Conservation (phyloP, 495 filamentous ascomycete species). For the Xylaria flabelliformis region DNA sequence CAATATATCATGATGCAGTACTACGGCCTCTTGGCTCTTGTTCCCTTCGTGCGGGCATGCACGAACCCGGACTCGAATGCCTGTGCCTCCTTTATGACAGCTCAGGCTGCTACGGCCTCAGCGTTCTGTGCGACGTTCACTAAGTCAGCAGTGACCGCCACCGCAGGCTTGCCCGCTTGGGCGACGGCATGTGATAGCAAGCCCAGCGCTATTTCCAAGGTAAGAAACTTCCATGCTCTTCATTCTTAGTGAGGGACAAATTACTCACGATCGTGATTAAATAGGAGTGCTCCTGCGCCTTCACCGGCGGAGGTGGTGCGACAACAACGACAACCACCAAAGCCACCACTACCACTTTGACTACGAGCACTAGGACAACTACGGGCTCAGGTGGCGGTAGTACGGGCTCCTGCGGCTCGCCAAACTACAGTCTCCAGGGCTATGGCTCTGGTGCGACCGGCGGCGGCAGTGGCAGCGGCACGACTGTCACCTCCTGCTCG, state of each 20-base stretch:
- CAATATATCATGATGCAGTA: conserved; percentile 5
- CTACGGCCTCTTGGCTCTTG: conserved; percentile 26
- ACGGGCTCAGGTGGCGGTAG: conserved; percentile 21
- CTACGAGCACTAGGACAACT: conserved; percentile 17
- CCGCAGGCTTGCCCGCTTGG: conserved; percentile 23
- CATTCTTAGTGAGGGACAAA: neutral
- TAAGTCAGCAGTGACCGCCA: conserved; percentile 25
- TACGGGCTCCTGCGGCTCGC: conserved; percentile 17
- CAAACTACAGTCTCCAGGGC: conserved; percentile 30
- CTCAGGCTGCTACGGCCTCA: conserved; percentile 25
- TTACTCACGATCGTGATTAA: neutral
- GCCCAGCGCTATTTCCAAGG: conserved; percentile 25
- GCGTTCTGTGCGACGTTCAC: conserved; percentile 30
- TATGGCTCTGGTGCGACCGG: conserved; percentile 52
- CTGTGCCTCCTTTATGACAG: conserved; percentile 29
- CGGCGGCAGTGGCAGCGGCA: conserved; percentile 56
- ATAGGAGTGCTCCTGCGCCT: conserved; percentile 30
- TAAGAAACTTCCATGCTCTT: neutral
- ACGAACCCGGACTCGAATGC: conserved; percentile 26
- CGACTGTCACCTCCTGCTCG: conserved; percentile 56
- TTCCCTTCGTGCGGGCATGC: conserved; percentile 26
- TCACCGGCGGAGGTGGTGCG: conserved; percentile 16
- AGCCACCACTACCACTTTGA: conserved; percentile 23
- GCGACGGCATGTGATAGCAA: conserved; percentile 17
- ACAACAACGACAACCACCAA: conserved; percentile 9